phyloP scores from a whole-genome alignment of 2,329 filamentous ascomycete species.

The Xylariales sp. region DNA sequence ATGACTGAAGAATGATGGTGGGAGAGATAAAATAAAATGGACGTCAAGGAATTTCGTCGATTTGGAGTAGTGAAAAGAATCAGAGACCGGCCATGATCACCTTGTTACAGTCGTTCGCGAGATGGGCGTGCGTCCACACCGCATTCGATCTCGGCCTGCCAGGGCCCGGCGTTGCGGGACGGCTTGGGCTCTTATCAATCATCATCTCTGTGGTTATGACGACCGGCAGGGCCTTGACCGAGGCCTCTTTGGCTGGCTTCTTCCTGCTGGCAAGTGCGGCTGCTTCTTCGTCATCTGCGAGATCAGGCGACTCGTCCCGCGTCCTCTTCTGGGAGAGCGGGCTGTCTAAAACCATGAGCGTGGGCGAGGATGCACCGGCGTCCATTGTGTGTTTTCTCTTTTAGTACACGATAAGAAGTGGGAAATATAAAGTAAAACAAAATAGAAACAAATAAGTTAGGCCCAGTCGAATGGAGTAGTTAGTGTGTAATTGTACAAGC shows the following conservation, averaged over 20 bases:
- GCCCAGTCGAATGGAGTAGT: no score
- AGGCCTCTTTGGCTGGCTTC: slow-evolving; percentile 3
- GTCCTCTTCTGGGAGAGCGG: slow-evolving; percentile 4
- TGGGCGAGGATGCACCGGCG: no score
- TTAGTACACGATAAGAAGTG: no score
- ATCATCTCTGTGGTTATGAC: slow-evolving; percentile 4
- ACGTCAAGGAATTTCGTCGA: no score
- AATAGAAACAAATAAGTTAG: no score
- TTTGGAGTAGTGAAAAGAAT: no score
- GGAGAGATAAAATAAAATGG: no score
- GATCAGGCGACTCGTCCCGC: slow-evolving; percentile 4
- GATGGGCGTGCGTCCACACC: slow-evolving; percentile 1
- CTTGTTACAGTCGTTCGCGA: slow-evolving; percentile 1
- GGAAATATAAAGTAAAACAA: no score
- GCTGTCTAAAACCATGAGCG: no score
- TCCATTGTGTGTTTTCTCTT: no score
- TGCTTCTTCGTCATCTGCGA: neutral
- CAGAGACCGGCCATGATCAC: slow-evolving; percentile 4
- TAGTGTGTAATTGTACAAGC: no score
- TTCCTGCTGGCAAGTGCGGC: slow-evolving; percentile 4
- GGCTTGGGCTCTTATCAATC: slow-evolving; percentile 3
- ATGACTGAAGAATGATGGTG: no score
- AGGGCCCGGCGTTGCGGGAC: slow-evolving; percentile 2
- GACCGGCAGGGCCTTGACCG: slow-evolving; percentile 3
- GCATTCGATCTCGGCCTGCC: slow-evolving; percentile 5